Conservation (phyloP, 1,139 yeast species). For the Hansenula lynferdii region DNA sequence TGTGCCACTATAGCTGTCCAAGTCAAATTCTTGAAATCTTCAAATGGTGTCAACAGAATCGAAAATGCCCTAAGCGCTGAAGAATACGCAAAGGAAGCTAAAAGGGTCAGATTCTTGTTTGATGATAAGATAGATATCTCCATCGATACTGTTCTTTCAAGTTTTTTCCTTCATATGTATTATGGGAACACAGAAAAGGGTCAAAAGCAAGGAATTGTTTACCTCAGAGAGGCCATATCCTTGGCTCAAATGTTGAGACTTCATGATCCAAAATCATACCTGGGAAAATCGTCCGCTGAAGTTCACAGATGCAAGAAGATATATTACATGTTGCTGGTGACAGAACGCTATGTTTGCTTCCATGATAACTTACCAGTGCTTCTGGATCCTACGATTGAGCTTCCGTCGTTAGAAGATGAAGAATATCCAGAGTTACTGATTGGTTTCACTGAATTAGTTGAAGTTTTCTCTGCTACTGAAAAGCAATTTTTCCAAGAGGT, state of each 20-base stretch:
- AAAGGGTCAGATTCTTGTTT: constrained; percentile 14
- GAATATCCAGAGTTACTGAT: constrained; percentile 19
- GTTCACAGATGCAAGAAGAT: constrained; percentile 19
- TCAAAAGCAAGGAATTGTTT: constrained; percentile 12
- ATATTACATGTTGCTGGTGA: constrained; percentile 16
- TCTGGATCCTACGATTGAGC: constrained; percentile 18
- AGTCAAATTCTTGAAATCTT: constrained; percentile 16
- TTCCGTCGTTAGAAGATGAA: constrained; percentile 18
- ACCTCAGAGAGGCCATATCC: constrained; percentile 19
- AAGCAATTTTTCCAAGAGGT: constrained; percentile 17
- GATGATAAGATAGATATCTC: constrained; percentile 14
- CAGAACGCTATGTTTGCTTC: constrained; percentile 19
- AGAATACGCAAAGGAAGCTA: constrained; percentile 18
- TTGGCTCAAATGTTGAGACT: constrained; percentile 16
- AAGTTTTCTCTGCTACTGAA: constrained; percentile 19
- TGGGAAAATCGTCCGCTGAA: constrained; percentile 10
- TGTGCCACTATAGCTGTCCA: constrained; percentile 20
- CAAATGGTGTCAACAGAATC: constrained; percentile 10
- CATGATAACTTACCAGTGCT: constrained; percentile 18
- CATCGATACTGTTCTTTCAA: constrained; percentile 12
- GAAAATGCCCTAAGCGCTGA: constrained; percentile 16
- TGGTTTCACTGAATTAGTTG: constrained; percentile 19
- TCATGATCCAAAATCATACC: constrained; percentile 15
- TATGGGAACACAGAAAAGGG: constrained; percentile 16
- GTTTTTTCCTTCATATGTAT: constrained; percentile 18